These are phyloP conservation scores for Crithidia expoeki DNA, from an alignment of 208 protist genomes.

Conservation along the genomic window DNA sequence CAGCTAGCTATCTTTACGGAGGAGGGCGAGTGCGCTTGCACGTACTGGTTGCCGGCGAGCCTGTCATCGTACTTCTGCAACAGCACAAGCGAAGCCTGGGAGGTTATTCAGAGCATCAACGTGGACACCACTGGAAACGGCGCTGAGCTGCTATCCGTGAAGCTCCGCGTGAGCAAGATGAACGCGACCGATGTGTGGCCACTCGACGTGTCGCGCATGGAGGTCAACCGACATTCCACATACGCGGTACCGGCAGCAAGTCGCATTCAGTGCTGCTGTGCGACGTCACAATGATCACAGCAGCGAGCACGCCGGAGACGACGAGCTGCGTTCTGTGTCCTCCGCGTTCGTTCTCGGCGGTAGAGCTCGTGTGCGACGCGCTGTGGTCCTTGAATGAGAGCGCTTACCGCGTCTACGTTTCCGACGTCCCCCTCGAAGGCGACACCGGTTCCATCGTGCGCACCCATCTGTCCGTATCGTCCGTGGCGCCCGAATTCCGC, in stretches of 20 bases:
- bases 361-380: slow-evolving; percentile 31
- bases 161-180: slow-evolving; percentile 22
- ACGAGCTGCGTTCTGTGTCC: slow-evolving; percentile 34
- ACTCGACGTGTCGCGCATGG: slow-evolving; percentile 33
- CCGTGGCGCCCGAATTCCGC: slow-evolving; percentile 16
- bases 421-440: slow-evolving; percentile 26
- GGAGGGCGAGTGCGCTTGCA: slow-evolving; percentile 17
- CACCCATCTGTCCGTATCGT: slow-evolving; percentile 11
- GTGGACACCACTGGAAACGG: slow-evolving; percentile 15
- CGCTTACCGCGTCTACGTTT: slow-evolving; percentile 33
- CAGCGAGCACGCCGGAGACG: slow-evolving; percentile 7
- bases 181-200: slow-evolving; percentile 27
- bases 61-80: slow-evolving; percentile 29
- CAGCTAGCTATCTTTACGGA: slow-evolving; percentile 16
- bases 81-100: background rate
- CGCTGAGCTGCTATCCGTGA: slow-evolving; percentile 28
- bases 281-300: slow-evolving; percentile 4
- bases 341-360: slow-evolving; percentile 22
- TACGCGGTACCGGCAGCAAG: slow-evolving; percentile 24
- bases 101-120: slow-evolving; percentile 33
- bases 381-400: slow-evolving; percentile 13
- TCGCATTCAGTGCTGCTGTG: slow-evolving; percentile 38
- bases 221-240: slow-evolving; percentile 26
- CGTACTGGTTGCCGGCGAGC: slow-evolving; percentile 29
- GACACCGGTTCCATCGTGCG: slow-evolving; percentile 27